phyloP scores from a whole-genome alignment of 2,329 filamentous ascomycete genomes.

The Fusarium proliferatum region DNA sequence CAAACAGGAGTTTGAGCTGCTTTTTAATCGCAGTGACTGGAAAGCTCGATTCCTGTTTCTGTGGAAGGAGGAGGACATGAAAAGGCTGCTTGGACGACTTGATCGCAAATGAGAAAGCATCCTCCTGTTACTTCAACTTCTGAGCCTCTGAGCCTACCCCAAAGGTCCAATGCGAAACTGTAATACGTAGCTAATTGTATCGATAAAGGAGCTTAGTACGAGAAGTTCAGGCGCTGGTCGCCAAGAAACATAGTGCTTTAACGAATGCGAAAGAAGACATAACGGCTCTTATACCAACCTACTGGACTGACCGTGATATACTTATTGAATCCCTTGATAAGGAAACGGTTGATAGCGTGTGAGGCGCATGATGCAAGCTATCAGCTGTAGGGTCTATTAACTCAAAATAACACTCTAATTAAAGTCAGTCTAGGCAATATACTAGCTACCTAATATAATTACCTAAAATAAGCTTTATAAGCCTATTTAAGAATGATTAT shows the following conservation, averaged over 20 bases:
- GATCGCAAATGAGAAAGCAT: not conserved
- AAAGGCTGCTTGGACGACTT: not conserved
- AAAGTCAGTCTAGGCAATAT: too few species aligned
- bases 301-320: not conserved
- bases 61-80: accelerated
- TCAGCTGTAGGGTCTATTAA: too few species aligned
- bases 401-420: too few species aligned
- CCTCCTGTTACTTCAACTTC: not conserved
- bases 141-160: not conserved
- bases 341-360: accelerated
- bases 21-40: accelerated
- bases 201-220: not conserved
- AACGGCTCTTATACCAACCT: not conserved
- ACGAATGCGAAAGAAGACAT: accelerated
- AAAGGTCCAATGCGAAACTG: accelerated
- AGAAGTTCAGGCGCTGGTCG: accelerated
- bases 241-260: not conserved
- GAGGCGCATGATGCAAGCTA: too few species aligned
- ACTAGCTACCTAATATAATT: too few species aligned
- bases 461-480: too few species aligned
- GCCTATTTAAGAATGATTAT: too few species aligned
- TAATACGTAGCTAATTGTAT: not conserved
- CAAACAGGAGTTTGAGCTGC: not conserved
- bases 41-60: accelerated
- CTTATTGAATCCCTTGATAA: accelerated